These are phyloP conservation scores for Peronospora belbahrii DNA, from an alignment of 352 stramenopile species.

Conservation along the genomic window DNA sequence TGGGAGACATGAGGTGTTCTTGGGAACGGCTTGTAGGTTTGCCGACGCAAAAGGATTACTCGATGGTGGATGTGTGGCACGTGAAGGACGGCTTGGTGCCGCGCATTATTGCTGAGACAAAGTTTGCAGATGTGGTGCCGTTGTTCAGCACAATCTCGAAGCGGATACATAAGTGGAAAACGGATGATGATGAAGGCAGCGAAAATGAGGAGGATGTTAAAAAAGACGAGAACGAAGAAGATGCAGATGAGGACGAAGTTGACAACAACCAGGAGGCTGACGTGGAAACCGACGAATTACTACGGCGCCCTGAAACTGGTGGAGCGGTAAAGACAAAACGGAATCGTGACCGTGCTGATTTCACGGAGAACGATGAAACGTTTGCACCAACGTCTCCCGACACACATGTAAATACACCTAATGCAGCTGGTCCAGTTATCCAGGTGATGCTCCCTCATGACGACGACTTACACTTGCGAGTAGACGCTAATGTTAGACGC, in stretches of 20 bases:
- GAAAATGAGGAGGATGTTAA: slow-evolving; percentile 42
- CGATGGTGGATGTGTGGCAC: slow-evolving; percentile 76
- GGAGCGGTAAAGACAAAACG: slow-evolving; percentile 37
- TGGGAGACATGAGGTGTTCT: slow-evolving; percentile 32
- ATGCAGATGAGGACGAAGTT: slow-evolving; percentile 51
- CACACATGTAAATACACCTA: slow-evolving; percentile 59
- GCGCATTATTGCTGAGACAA: slow-evolving; percentile 53
- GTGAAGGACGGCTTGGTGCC: slow-evolving; percentile 39
- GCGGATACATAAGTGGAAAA: slow-evolving; percentile 30
- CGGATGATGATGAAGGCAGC: slow-evolving; percentile 29
- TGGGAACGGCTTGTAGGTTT: slow-evolving; percentile 61
- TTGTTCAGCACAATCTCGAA: slow-evolving; percentile 45
- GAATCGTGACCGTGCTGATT: slow-evolving; percentile 34
- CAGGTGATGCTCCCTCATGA: slow-evolving; percentile 58
- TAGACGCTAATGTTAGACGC: slow-evolving; percentile 37
- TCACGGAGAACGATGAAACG: slow-evolving; percentile 55
- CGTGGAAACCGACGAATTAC: slow-evolving; percentile 37
- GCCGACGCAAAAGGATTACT: slow-evolving; percentile 41
- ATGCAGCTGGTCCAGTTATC: slow-evolving; percentile 36
- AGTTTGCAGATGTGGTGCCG: slow-evolving; percentile 51
- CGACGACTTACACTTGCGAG: slow-evolving; percentile 24
- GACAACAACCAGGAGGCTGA: slow-evolving; percentile 38
- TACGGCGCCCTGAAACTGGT: slow-evolving; percentile 17
- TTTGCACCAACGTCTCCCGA: slow-evolving; percentile 53
- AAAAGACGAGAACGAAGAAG: slow-evolving; percentile 52